Evolutionary conservation across 768 basidiomycete genomes (phyloP).

Genomic region (Mycena vulgaris): DNA sequence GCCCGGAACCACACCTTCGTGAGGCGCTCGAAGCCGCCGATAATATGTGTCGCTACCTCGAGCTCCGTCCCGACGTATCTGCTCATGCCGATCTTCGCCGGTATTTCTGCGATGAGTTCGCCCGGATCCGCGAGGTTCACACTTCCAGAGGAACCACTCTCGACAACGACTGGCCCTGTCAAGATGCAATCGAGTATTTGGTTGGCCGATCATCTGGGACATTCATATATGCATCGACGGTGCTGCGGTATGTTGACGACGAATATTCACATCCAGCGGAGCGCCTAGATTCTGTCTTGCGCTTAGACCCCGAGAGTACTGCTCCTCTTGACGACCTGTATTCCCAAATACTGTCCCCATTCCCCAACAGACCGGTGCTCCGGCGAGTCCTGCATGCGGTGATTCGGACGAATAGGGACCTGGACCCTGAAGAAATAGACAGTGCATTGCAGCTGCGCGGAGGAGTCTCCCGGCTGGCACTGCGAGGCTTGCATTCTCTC

Average conservation of each 20-base stretch:
- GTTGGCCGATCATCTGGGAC: constrained; percentile 21
- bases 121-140: neutral
- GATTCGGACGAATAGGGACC: neutral
- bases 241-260: constrained; percentile 19
- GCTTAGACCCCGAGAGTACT: constrained; percentile 12
- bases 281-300: constrained; percentile 11
- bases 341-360: neutral
- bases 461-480: constrained; percentile 7
- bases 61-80: neutral
- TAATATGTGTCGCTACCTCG: constrained; percentile 5
- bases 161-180: constrained; percentile 8
- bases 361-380: neutral
- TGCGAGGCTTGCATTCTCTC: constrained; percentile 14
- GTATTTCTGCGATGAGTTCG: constrained; percentile 13
- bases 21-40: neutral
- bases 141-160: neutral
- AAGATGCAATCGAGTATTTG: constrained; percentile 3
- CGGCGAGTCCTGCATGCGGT: constrained; percentile 1
- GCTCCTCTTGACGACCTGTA: constrained; percentile 16
- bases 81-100: constrained; percentile 4
- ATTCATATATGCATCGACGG: constrained; percentile 19
- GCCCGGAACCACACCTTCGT: too few relatives aligned
- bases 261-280: constrained; percentile 19
- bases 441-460: neutral
- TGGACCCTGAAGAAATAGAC: constrained; percentile 25